Evolutionary conservation across 331 rosid species (phyloP), one percentile per base, ranked within the genome.

Genomic region (Rosa hybrid): DNA sequence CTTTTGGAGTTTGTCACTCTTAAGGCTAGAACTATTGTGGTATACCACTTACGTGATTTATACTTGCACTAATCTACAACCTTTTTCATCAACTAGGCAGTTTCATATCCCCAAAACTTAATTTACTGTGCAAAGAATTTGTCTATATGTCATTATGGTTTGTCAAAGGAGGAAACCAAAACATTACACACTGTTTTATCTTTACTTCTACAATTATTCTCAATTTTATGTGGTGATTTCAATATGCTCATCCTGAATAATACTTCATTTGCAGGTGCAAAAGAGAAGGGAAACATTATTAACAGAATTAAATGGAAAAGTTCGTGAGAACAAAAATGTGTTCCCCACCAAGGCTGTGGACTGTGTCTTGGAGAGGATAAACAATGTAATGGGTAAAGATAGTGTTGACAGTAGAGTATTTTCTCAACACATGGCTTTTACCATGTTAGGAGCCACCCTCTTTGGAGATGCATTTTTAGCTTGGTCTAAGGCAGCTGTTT

Each of bases 341-440:
- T 78, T 85, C 72, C 89, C 87, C 73, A 48, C 45, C 7, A 86
- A 83, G 69, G 91, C 77, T 79, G 82, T 84, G 63, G 90, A 89
- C 77, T 83, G 83, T 82, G 83, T 89, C 38, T 64, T 85, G 81
- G 88, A 72, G 76, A 92, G 87, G 74, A 76, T 94, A 82, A 86
- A 83, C 50, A 80, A 65, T 62, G 68, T 86, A 39, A 71, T 80
- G 84, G 84, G 42, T 1, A 69, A 78, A 38, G 91, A 83, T 70
- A 65, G 86, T 68, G 75, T 90, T 75, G 91, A 86, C 81, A 80
- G 91, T 78, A 87, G 71, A 72, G 68, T 85, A 88, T 81, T 90
- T 84, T 91, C 98, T 83, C 97, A 87, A 82, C 88, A 86, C 80
- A 86, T 94, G 86, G 97, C 98, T 83, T 94, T 94, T 87, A 77